Conservation (phyloP, 306 rosid species). For the Spatholobus suberectus region DNA sequence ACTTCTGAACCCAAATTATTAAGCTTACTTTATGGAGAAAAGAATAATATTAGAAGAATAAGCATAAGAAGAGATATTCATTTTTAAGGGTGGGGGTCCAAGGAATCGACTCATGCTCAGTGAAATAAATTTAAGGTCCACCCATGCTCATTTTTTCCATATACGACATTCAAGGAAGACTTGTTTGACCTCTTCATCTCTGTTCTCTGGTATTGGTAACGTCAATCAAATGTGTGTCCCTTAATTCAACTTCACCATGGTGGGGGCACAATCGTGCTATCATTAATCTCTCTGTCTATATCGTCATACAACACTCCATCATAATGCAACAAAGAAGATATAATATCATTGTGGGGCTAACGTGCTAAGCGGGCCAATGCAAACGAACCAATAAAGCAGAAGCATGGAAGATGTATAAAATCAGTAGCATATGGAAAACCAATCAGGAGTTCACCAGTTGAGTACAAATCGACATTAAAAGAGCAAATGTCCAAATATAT, state of each 20-base stretch:
- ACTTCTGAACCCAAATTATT: neutral
- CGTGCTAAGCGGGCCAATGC: neutral
- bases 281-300: neutral
- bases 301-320: constrained; percentile 13
- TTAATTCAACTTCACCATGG: neutral
- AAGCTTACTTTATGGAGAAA: neutral
- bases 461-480: neutral
- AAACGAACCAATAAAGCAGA: neutral
- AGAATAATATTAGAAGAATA: neutral
- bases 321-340: constrained; percentile 5
- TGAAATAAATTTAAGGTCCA: neutral
- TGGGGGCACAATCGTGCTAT: constrained; percentile 24
- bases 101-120: neutral
- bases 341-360: neutral
- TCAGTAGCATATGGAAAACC: neutral
- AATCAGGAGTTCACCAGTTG: neutral
- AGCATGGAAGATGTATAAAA: neutral
- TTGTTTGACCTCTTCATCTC: neutral
- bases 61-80: neutral
- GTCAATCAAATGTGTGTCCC: neutral
- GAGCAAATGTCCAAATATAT: neutral
- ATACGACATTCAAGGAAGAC: neutral
- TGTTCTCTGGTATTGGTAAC: neutral
- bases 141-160: neutral
- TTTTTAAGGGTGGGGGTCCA: neutral